Evolutionary conservation across 495 filamentous ascomycete genomes (phyloP), one percentile per base, ranked within the genome.

Genomic region (Daldinia caldariorum): DNA sequence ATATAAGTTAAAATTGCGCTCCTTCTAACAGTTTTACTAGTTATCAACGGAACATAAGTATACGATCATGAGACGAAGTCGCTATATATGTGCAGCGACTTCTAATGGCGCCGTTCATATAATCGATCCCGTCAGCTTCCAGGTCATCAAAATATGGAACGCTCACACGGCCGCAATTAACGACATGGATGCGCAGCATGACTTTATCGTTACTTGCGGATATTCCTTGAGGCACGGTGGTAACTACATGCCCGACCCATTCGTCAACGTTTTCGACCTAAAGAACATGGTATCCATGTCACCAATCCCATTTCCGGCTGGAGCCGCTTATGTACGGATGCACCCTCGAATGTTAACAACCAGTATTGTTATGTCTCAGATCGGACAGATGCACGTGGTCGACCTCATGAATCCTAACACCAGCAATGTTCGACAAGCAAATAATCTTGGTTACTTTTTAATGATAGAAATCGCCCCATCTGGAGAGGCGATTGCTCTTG

Each of bases 271-370:
- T 14, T 99, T 93, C 71, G 94, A 97, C 75, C 81, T 99, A 29
- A 96, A 94, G 78, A 95, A 91, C 53, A 84, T 97, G 78, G 82
- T 86, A 18, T 90, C 93, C 8, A 84, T 97, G 70, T 89, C 92
- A 12, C 95, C 95, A 2, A 92, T 98, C 61, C 91, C 95, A 0
- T 98, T 98, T 74, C 93, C 93, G 56, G 89, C 92, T 8, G 92
- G 94, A 0, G 94, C 94, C 7, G 94, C 94, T 20, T 94, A 92
- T 81, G 94, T 97, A 10, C 88, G 95, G 39, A 92, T 98, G 89
- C 96, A 99, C 77, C 96, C 96, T 8, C 90, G 91, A 59, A 90
- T 98, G 83, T 90, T 92, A 37, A 97, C 95, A 3, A 97, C 95
- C 0, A 92, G 90, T 74, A 92, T 98, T 69, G 91, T 98, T 60